phyloP scores from a whole-genome alignment of 345 rosid genomes.

The Psidium friedrichsthalianum region DNA sequence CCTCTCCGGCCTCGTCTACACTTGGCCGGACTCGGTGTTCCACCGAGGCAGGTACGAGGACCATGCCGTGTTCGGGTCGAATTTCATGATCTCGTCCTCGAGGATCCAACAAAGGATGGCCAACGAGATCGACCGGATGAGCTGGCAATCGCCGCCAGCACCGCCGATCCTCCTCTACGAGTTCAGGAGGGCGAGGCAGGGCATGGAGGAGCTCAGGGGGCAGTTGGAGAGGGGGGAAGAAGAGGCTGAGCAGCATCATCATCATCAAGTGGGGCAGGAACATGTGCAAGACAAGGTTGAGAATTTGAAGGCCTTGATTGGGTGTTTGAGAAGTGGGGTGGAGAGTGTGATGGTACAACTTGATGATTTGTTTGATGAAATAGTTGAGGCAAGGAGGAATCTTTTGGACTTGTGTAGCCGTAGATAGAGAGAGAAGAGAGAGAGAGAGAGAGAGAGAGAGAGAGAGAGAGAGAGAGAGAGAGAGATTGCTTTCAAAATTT shows the following conservation, averaged over 20 bases:
- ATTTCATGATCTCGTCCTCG: constrained; percentile 40
- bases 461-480: not conserved
- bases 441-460: not conserved
- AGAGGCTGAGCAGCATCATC: constrained; percentile 5
- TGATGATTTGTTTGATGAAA: constrained; percentile 90
- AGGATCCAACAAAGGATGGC: constrained; percentile 53
- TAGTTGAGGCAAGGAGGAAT: constrained; percentile 76
- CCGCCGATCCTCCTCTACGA: constrained; percentile 48
- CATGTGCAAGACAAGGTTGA: constrained; percentile 36
- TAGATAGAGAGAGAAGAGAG: constrained; percentile 22
- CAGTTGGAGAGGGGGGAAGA: constrained; percentile 37
- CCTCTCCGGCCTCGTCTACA: constrained; percentile 51
- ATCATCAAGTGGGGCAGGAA: constrained; percentile 12
- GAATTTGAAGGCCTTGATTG: constrained; percentile 43
- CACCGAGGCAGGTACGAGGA: constrained; percentile 6
- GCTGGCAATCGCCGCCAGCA: constrained; percentile 16
- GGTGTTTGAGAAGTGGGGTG: constrained; percentile 54
- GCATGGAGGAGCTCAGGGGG: constrained; percentile 58
- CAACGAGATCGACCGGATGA: constrained; percentile 35
- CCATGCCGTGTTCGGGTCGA: constrained; percentile 23
- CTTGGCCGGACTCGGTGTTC: constrained; percentile 25
- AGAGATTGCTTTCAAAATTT: not conserved
- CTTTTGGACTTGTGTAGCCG: constrained; percentile 72
- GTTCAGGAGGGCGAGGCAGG: constrained; percentile 38
- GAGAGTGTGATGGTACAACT: constrained; percentile 56